A percentile compares a stretch with the other conserved stretches of the same genome.
Conservation (phyloP, 2,329 filamentous ascomycete genomes). For the Basipetospora sp. region DNA sequence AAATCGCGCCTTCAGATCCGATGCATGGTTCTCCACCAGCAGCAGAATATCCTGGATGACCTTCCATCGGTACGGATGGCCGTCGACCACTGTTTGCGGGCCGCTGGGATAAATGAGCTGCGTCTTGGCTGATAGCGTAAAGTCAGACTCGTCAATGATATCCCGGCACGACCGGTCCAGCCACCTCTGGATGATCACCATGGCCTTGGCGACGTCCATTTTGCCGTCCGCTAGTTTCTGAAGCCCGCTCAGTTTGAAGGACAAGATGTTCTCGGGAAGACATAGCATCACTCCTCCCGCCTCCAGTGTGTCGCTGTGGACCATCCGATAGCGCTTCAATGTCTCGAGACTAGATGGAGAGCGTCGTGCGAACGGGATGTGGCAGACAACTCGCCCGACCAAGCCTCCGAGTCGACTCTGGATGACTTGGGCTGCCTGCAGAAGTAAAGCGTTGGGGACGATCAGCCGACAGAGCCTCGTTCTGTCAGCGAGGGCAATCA, state of each 20-base stretch:
- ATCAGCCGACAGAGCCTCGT: constrained; percentile 35
- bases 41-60: constrained; percentile 25
- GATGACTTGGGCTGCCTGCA: constrained; percentile 42
- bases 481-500: constrained; percentile 28
- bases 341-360: constrained; percentile 20
- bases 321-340: constrained; percentile 22
- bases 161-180: constrained; percentile 38
- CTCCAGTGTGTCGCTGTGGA: constrained; percentile 25
- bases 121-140: constrained; percentile 36
- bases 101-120: constrained; percentile 45
- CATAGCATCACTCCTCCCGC: constrained; percentile 40
- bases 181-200: constrained; percentile 37
- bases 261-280: constrained; percentile 50
- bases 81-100: constrained; percentile 31
- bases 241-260: constrained; percentile 46
- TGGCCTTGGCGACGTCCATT: constrained; percentile 23
- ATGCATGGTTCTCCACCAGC: constrained; percentile 24
- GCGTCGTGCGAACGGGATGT: constrained; percentile 43
- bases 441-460: constrained; percentile 40
- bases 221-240: constrained; percentile 38
- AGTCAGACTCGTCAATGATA: constrained; percentile 50
- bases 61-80: constrained; percentile 37
- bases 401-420: constrained; percentile 40
- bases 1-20: constrained; percentile 22
- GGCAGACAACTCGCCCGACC: constrained; percentile 35